Conservation (phyloP, 2,329 filamentous ascomycete species). For the Alternaria dauci region DNA sequence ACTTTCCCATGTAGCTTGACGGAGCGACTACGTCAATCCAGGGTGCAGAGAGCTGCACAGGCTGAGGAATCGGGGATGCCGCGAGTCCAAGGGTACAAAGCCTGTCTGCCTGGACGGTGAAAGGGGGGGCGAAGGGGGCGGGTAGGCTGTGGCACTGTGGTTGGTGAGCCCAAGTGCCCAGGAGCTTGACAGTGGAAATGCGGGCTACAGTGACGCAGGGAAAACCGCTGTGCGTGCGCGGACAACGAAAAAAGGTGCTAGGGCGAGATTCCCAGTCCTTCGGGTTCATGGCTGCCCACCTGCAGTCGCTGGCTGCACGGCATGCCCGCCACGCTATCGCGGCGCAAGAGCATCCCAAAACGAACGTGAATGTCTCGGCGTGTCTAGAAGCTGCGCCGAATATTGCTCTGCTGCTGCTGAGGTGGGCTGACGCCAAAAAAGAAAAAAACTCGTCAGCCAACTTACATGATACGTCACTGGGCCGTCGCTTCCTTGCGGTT, state of each 20-base stretch:
- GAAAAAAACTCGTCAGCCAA: slow-evolving; percentile 2
- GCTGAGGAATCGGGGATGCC: slow-evolving; percentile 6
- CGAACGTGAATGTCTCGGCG: slow-evolving; percentile 7
- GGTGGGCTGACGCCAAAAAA: slow-evolving; percentile 15
- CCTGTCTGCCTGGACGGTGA: neutral
- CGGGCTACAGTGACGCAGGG: slow-evolving; percentile 9
- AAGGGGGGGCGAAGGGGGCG: slow-evolving; percentile 6
- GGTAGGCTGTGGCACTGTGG: slow-evolving; percentile 3
- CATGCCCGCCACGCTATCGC: slow-evolving; percentile 13
- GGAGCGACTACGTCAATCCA: slow-evolving; percentile 20
- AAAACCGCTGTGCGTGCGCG: slow-evolving; percentile 19
- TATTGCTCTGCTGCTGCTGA: slow-evolving; percentile 6
- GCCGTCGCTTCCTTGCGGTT: slow-evolving; percentile 8
- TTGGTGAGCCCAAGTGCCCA: slow-evolving; percentile 13
- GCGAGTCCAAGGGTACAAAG: neutral
- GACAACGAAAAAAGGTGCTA: slow-evolving; percentile 18
- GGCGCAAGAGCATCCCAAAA: slow-evolving; percentile 15
- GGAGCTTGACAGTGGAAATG: neutral
- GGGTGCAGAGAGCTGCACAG: slow-evolving; percentile 1
- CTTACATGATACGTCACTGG: slow-evolving; percentile 26
- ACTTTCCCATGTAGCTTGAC: slow-evolving; percentile 36
- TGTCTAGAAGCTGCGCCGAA: slow-evolving; percentile 20
- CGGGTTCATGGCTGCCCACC: slow-evolving; percentile 26
- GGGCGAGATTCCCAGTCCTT: slow-evolving; percentile 23
- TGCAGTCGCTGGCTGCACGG: slow-evolving; percentile 16